Conservation (phyloP, 176 grass and related monocot genomes). For the Bromus sterilis region DNA sequence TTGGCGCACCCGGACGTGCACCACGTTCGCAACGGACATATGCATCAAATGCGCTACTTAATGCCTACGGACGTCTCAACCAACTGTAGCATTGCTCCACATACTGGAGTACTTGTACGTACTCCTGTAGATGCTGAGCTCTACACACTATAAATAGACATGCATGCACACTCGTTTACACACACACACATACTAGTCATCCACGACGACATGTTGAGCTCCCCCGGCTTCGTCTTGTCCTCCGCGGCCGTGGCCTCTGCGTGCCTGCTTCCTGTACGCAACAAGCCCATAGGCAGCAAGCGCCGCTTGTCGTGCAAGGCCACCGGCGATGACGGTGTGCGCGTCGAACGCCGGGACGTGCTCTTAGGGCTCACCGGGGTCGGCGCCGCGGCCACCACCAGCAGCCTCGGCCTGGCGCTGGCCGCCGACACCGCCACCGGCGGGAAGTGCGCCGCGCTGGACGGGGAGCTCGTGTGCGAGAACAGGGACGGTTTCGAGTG, state of each 20-base stretch:
- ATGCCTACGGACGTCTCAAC: no score
- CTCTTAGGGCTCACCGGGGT: slow-evolving; percentile 30
- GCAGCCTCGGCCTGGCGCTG: background rate
- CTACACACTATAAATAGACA: background rate
- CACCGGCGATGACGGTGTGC: background rate
- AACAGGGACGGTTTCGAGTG: slow-evolving; percentile 6
- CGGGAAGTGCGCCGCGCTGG: background rate
- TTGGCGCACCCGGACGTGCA: no score
- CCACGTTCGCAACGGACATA: no score
- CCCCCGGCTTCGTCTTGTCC: background rate
- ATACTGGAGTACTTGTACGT: no score
- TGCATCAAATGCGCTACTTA: no score
- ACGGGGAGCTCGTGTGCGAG: slow-evolving; percentile 16
- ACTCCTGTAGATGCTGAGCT: no score
- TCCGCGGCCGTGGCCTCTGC: background rate
- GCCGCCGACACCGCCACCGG: background rate
- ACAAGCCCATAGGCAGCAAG: background rate
- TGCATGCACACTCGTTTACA: background rate
- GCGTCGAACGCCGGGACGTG: slow-evolving; percentile 38
- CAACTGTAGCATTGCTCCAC: no score
- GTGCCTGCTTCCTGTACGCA: background rate
- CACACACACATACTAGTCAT: background rate
- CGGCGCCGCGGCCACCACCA: background rate
- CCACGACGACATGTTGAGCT: background rate
- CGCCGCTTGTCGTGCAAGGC: slow-evolving; percentile 30